These are phyloP conservation scores for Cryptosporidium parvum DNA, from an alignment of 169 alveolate species.

Conservation along the genomic window DNA sequence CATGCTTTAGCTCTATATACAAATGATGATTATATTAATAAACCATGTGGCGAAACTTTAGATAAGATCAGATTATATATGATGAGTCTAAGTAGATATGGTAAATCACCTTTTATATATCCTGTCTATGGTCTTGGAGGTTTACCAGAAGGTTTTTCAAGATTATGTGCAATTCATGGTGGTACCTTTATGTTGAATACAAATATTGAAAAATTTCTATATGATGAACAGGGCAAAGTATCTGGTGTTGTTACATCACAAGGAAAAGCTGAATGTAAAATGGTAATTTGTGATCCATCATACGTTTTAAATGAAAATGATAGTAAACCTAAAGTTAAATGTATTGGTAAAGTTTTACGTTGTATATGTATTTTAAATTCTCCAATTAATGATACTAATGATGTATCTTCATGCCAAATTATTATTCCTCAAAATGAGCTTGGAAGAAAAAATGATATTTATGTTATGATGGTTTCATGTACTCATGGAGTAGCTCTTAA, in stretches of 20 bases:
- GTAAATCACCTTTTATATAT: constrained; percentile 97
- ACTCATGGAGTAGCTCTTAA: constrained; percentile 94
- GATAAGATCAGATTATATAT: constrained; percentile 93
- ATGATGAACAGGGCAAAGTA: constrained; percentile 92
- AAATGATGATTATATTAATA: constrained; percentile 90
- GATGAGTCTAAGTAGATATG: constrained; percentile 95
- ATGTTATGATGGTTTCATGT: constrained; percentile 92
- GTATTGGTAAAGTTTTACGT: constrained; percentile 88
- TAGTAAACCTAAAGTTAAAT: constrained; percentile 79
- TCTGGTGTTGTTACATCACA: constrained; percentile 91
- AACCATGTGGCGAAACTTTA: constrained; percentile 92
- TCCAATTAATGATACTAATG: constrained; percentile 95
- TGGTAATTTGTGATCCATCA: constrained; percentile 96
- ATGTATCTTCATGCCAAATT: constrained; percentile 94
- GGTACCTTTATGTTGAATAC: constrained; percentile 97
- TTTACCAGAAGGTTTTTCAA: constrained; percentile 96
- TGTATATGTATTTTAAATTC: constrained; percentile 94
- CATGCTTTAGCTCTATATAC: constrained; percentile 97
- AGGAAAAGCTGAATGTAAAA: constrained; percentile 92
- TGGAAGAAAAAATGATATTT: constrained; percentile 92
- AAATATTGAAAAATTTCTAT: constrained; percentile 90
- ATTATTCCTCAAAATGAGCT: constrained; percentile 95
- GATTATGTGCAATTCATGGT: constrained; percentile 96
- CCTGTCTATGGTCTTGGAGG: constrained; percentile 99
- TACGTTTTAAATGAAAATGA: constrained; percentile 83